Percentiles rank a stretch among this genome's conserved stretches.
phyloP scores from a whole-genome alignment of 2,329 filamentous ascomycete genomes.

The Stemphylium lycopersici region DNA sequence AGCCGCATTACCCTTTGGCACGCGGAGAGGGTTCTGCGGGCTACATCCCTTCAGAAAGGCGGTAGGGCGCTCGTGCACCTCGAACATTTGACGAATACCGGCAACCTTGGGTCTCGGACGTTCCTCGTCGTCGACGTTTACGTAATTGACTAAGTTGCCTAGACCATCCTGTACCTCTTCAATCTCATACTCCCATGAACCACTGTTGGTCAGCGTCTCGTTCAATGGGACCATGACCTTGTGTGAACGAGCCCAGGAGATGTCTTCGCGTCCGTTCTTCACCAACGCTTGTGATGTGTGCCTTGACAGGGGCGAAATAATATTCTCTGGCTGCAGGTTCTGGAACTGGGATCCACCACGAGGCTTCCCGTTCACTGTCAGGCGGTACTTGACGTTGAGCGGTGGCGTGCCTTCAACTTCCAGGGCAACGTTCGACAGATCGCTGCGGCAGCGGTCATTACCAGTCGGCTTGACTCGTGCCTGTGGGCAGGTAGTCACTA shows the following conservation, averaged over 20 bases:
- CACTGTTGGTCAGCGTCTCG: slow-evolving; percentile 80
- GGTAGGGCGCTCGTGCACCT: slow-evolving; percentile 84
- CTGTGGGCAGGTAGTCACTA: slow-evolving; percentile 84
- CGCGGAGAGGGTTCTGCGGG: slow-evolving; percentile 78
- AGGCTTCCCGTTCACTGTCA: slow-evolving; percentile 81
- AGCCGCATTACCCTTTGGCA: slow-evolving; percentile 73
- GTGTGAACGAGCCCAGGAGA: slow-evolving; percentile 80
- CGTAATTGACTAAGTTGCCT: slow-evolving; percentile 83
- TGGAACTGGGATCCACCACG: slow-evolving; percentile 83
- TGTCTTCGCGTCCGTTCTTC: slow-evolving; percentile 65
- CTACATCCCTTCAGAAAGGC: slow-evolving; percentile 77
- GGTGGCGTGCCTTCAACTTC: slow-evolving; percentile 89
- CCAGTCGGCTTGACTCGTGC: slow-evolving; percentile 72
- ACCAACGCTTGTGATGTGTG: slow-evolving; percentile 64
- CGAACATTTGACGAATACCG: slow-evolving; percentile 76
- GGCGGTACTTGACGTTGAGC: slow-evolving; percentile 89
- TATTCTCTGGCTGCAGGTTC: slow-evolving; percentile 88
- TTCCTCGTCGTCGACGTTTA: slow-evolving; percentile 68
- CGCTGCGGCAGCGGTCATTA: slow-evolving; percentile 78
- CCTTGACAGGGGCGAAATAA: slow-evolving; percentile 76
- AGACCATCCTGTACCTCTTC: slow-evolving; percentile 92
- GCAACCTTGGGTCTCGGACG: slow-evolving; percentile 63
- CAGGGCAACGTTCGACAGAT: slow-evolving; percentile 83
- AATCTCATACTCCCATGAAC: slow-evolving; percentile 86
- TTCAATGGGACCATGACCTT: slow-evolving; percentile 83